Base-by-base conservation (phyloP, 1,284 basidiomycete species). In the Puccinia triticina region DNA sequence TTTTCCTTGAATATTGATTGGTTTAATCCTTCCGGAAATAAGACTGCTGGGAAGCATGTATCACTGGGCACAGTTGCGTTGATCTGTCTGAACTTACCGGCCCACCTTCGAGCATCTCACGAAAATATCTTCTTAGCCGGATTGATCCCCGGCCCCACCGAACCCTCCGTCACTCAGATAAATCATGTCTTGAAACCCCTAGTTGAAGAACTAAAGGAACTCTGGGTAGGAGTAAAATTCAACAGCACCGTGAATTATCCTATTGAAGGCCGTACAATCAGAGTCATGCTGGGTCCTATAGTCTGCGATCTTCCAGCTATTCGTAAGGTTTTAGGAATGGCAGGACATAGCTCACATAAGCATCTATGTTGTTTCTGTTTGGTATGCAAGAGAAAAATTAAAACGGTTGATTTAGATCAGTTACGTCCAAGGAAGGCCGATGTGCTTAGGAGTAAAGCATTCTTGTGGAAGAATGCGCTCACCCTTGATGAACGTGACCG, bases 131-230 rank as follows among this genome's bases (percentile, higher is more conserved):
- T 72, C 26, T 43, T 71, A 34, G 66, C 78, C 2, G 78, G 78
- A 37, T 34, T 80, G 29, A 80, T 61, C n/a, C 78, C 78, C 48
- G 67, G 78, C 5, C 78, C 78, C 34, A 40, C 48, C 8, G 67
- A 80, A 46, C 78, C 78, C 37, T 59, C 55, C 11, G 14, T 80
- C 1, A 37, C 37, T 11, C 66, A 72, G 29, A 71, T 80, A 23
- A 80, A 80, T n/a, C 85, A 86, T 43, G 84, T 86, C 67, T 64
- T 88, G 0, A 12, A 67, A n/a, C 86, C 86, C 2, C 57, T 88
- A 10, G 84, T 88, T 7, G 83, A 86, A 16, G 72, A 82, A 18
- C 29, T 73, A 8, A 7, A 26, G 21, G 48, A 46, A 18, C 53
- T 73, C 18, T 73, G 71, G 71, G 37, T 29, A 12, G 71, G 71